Base-by-base conservation (phyloP, 2,329 filamentous ascomycete species). In the Neurospora crassa region DNA sequence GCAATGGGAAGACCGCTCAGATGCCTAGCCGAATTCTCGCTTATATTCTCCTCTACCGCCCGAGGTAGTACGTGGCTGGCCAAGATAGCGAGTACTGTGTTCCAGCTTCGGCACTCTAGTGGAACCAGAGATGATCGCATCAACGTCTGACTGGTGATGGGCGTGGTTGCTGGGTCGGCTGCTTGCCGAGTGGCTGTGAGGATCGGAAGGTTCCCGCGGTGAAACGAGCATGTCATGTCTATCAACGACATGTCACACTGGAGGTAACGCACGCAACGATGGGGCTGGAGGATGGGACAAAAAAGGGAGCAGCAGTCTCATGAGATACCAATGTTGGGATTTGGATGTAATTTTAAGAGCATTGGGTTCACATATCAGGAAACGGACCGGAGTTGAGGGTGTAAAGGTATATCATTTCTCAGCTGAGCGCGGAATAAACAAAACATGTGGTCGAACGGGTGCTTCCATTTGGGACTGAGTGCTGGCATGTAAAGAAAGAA, bases 1-100 rank as follows among this genome's bases (percentile, higher is more conserved):
- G 95, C 96, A 37, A 98, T 99, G 91, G 95, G 95, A 14, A 96
- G 93, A 20, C 20, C 94, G 0, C 91, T 99, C 73, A 89, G 96
- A 70, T 99, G 96, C 78, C 85, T 99, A 70, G 96, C 99, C 81
- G 96, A 99, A 81, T 99, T 98, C 16, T 37, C 4, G 53, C 53
- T 5, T 10, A 63, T 63, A 34, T 63, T 7, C 16, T 37, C 29
- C 7, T 63, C 29, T 8, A 18, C 14, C 16, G 16, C 16, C 20
- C 53, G 5, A 63, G 29, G 16, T 16, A 34, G 34, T n/a, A 34
- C 3, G 53, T 63, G 53, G 24, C 53, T 34, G 53, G 53, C 4
- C 53, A 63, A 63, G 53, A n/a, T 7, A 63, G 4, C 29, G 24
- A 63, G 14, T n/a, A 7, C 37, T 11, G 53, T 34, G 16, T 63